Evolutionary conservation across 148 eudicot genomes (phyloP).

Genomic region (Silene conica): DNA sequence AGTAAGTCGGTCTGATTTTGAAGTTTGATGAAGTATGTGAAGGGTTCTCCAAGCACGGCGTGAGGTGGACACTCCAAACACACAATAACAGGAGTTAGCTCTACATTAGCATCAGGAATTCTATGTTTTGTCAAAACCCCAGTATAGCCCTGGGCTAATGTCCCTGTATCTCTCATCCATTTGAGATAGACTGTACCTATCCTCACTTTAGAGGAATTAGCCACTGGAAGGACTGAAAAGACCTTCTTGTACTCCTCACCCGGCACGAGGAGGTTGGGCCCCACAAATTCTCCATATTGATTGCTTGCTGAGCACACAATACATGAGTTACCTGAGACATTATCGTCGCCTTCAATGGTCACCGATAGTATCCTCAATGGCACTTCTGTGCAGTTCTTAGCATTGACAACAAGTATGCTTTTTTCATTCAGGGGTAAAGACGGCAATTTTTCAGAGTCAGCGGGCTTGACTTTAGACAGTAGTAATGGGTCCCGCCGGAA

Average conservation of each 20-base stretch:
- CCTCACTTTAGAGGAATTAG: constrained; percentile 39
- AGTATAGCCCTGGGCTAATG: constrained; percentile 24
- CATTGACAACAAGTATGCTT: constrained; percentile 63
- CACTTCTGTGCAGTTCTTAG: constrained; percentile 78
- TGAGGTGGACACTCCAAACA: constrained; percentile 85
- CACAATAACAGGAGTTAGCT: constrained; percentile 62
- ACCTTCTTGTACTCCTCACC: constrained; percentile 81
- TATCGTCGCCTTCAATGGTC: constrained; percentile 56
- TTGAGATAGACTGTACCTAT: constrained; percentile 61
- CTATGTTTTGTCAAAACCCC: constrained; percentile 61
- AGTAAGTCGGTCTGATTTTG: constrained; percentile 70
- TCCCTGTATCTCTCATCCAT: constrained; percentile 58
- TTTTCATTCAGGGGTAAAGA: constrained; percentile 67
- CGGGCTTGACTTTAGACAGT: constrained; percentile 58
- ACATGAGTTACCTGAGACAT: constrained; percentile 37
- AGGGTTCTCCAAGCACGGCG: constrained; percentile 81
- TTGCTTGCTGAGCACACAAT: constrained; percentile 38
- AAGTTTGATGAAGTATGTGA: constrained; percentile 60
- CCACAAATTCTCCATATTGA: constrained; percentile 25
- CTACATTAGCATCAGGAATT: constrained; percentile 77
- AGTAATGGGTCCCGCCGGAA: constrained; percentile 80
- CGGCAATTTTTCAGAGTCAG: constrained; percentile 43
- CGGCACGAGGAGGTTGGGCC: constrained; percentile 52
- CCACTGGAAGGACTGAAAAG: constrained; percentile 57
- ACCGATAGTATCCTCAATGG: constrained; percentile 72